phyloP scores from a whole-genome alignment of 2,329 filamentous ascomycete genomes.

The Sporothrix euskadiensis region DNA sequence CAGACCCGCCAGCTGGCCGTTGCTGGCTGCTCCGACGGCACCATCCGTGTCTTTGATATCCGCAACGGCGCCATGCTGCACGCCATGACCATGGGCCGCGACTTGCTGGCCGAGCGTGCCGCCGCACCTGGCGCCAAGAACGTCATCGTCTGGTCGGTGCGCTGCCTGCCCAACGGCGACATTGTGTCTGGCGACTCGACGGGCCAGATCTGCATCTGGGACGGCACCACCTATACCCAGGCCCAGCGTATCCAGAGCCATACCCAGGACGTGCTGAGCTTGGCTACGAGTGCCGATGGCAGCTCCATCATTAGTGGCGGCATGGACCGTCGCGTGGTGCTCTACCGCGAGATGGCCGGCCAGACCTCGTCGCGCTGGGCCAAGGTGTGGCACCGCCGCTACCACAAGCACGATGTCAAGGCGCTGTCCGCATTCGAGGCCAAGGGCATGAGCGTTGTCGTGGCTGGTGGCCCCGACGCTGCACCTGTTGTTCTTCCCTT shows the following conservation, averaged over 20 bases:
- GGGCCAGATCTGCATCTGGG: conserved; percentile 90
- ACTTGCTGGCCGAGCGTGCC: conserved; percentile 56
- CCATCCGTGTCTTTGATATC: conserved; percentile 88
- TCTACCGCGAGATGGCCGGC: conserved; percentile 67
- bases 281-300: conserved; percentile 80
- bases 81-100: conserved; percentile 82
- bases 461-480: conserved; percentile 90
- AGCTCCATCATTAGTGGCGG: conserved; percentile 83
- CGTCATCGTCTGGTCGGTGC: conserved; percentile 90
- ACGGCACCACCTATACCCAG: conserved; percentile 87
- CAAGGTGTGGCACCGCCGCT: conserved; percentile 80
- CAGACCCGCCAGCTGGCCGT: conserved; percentile 80
- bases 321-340: conserved; percentile 83
- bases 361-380: conserved; percentile 65
- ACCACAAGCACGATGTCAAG: conserved; percentile 94
- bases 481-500: conserved; percentile 80
- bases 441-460: conserved; percentile 77
- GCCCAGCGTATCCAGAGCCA: conserved; percentile 83
- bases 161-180: conserved; percentile 80
- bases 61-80: conserved; percentile 73
- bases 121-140: conserved; percentile 65
- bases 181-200: conserved; percentile 95
- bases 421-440: conserved; percentile 88
- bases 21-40: conserved; percentile 93
- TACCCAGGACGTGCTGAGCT: conserved; percentile 83